Evolutionary conservation across 306 rosid species (phyloP), one percentile per base, ranked within the genome.

Genomic region (Canavalia gladiata): DNA sequence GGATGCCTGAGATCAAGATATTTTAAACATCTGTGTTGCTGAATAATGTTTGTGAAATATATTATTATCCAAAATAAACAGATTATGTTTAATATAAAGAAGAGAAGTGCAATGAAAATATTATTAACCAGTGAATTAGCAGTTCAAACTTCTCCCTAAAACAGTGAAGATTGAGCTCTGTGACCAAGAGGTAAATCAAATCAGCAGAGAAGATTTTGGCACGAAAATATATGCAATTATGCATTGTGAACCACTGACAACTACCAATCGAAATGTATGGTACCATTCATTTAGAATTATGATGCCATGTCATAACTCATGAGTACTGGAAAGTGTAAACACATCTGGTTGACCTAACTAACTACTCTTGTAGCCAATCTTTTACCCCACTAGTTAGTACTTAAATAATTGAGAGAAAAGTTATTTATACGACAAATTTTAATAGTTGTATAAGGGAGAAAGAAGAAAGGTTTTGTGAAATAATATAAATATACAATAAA

Each of bases 161-260:
- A 46, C 33, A 34, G 30, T 3, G 25, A 34, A 33, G 11, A 33
- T 46, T 46, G 60, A 62, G 49, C 54, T 46, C 60, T 51, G 64
- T 4, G 43, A 64, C 47, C 5, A 41, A 63, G 45, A 64, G 47
- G 43, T 10, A 29, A 42, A 57, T 67, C 34, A 39, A 6, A 74
- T 64, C 70, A 8, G 49, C 64, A 28, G 39, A 34, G 55, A 46
- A 66, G 77, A 76, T 76, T 76, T 50, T 33, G 49, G 77, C 86
- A 57, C 73, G 78, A 76, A 82, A 76, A 76, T 76, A 58, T 82
- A 82, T 82, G 78, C 28, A 29, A 12, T 9, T 82, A 82, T 82
- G 78, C 28, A 29, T 12, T 9, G 25, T 18, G 3, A 13, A 31
- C 1, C 49, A 13, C 64, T 75, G 78, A 82, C 77, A 59, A 41